Conservation (phyloP, 2,329 filamentous ascomycete genomes). For the Blastomyces emzantsi region DNA sequence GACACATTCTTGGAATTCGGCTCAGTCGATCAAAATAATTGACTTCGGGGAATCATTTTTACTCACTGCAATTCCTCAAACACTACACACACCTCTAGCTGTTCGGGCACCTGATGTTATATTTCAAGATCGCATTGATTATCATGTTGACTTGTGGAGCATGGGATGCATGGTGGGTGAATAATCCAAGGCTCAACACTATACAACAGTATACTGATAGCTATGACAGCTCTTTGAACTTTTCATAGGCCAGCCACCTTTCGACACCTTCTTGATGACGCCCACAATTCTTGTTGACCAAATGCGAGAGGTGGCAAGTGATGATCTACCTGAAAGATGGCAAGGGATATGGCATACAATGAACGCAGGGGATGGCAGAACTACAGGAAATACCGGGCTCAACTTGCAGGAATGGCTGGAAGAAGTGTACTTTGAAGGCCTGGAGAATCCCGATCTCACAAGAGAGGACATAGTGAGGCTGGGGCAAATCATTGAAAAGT, state of each 20-base stretch:
- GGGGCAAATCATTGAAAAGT: conserved; percentile 19
- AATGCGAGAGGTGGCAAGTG: conserved; percentile 30
- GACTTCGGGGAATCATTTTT: conserved; percentile 35
- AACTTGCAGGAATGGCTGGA: conserved; percentile 32
- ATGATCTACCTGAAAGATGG: conserved; percentile 31
- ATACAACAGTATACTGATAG: conserved; percentile 1
- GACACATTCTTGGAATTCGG: conserved; percentile 13
- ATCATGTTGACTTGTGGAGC: conserved; percentile 34
- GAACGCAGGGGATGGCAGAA: conserved; percentile 11
- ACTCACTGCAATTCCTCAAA: conserved; percentile 17
- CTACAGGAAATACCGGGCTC: conserved; percentile 16
- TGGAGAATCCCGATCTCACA: conserved; percentile 16
- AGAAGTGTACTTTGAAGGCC: conserved; percentile 31
- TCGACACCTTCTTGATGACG: conserved; percentile 31
- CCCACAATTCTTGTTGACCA: conserved; percentile 27
- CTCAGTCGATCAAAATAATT: conserved; percentile 25
- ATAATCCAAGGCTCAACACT: neutral
- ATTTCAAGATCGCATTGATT: conserved; percentile 29
- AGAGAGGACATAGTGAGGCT: conserved; percentile 22
- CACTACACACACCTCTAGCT: conserved; percentile 28
- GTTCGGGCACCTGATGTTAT: conserved; percentile 34
- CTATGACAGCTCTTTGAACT: conserved; percentile 31
- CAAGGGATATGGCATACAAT: conserved; percentile 23
- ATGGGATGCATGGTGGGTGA: conserved; percentile 30
- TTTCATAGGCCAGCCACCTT: conserved; percentile 32